A percentile compares a stretch with the other conserved stretches of the same genome.
Conservation (phyloP, 2,329 filamentous ascomycete species). For the Botryosphaeria dothidea region DNA sequence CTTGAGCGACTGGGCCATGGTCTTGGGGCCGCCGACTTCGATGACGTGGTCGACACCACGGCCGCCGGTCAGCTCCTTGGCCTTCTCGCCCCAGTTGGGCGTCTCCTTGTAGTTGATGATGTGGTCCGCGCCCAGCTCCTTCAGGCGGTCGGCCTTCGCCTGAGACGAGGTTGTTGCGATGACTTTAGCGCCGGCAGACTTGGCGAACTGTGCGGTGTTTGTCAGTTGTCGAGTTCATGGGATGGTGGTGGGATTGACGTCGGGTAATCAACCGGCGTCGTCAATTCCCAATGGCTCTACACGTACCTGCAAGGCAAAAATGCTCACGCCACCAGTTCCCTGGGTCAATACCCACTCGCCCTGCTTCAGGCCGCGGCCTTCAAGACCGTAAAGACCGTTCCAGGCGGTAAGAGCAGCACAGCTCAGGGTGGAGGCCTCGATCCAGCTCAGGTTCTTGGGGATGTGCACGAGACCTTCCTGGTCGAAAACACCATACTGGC, state of each 20-base stretch:
- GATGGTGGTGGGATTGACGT: background rate
- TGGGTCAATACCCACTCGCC: constrained; percentile 61
- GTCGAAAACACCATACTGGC: constrained; percentile 67
- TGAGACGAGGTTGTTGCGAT: constrained; percentile 59
- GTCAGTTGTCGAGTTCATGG: constrained; percentile 1
- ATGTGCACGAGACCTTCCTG: constrained; percentile 66
- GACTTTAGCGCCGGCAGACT: constrained; percentile 56
- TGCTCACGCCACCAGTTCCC: constrained; percentile 69
- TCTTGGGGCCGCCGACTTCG: constrained; percentile 67
- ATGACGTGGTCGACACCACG: constrained; percentile 63
- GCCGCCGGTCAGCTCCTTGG: constrained; percentile 51
- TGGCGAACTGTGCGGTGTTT: constrained; percentile 40
- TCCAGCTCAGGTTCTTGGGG: constrained; percentile 56
- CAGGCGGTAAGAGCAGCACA: constrained; percentile 51
- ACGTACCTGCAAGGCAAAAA: constrained; percentile 62
- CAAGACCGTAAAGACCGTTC: constrained; percentile 55
- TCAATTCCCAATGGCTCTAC: constrained; percentile 33
- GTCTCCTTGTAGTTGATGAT: constrained; percentile 59
- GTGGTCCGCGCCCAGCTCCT: constrained; percentile 56
- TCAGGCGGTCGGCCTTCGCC: constrained; percentile 52
- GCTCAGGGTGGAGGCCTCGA: constrained; percentile 49
- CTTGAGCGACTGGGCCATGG: constrained; percentile 54
- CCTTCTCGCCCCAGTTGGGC: constrained; percentile 56
- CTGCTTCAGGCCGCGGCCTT: constrained; percentile 38
- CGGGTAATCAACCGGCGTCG: background rate